A percentile compares a stretch with the other conserved stretches of the same genome.
These are phyloP conservation scores for Didymellaceae sp. DNA, from an alignment of 2,329 filamentous ascomycete genomes.

Conservation along the genomic window DNA sequence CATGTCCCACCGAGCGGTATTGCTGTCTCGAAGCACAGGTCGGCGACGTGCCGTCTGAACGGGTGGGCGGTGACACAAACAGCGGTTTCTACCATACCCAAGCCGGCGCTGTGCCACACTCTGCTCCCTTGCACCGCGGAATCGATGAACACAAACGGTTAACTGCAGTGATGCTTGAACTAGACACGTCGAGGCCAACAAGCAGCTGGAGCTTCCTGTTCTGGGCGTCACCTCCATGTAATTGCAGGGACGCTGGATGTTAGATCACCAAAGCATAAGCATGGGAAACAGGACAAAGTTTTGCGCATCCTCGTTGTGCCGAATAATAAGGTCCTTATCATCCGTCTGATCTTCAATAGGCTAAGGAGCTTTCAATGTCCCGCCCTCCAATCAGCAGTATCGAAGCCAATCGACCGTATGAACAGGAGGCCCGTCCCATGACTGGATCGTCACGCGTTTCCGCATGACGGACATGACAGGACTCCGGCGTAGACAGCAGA, in stretches of 20 bases:
- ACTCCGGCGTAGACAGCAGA: slow-evolving; percentile 1
- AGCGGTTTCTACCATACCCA: slow-evolving; percentile 11
- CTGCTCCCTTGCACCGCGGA: slow-evolving; percentile 10
- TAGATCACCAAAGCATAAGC: neutral
- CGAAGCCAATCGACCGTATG: neutral
- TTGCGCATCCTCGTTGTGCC: neutral
- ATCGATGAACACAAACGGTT: slow-evolving; percentile 12
- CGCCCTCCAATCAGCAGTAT: neutral
- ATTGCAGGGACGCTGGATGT: neutral
- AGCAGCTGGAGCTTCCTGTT: neutral
- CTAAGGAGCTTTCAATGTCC: too few relatives aligned
- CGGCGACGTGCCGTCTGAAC: slow-evolving; percentile 7
- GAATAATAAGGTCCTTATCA: too few relatives aligned
- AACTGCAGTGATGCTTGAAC: slow-evolving; percentile 9
- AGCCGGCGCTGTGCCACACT: slow-evolving; percentile 7
- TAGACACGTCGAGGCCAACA: neutral
- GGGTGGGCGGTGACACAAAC: slow-evolving; percentile 8
- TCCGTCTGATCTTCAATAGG: too few relatives aligned
- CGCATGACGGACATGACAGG: slow-evolving; percentile 15
- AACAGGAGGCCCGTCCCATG: slow-evolving; percentile 18
- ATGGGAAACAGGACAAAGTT: neutral
- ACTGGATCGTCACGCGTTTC: slow-evolving; percentile 10
- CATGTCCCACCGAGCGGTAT: slow-evolving; percentile 2
- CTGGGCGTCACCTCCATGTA: neutral
- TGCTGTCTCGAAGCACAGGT: slow-evolving; percentile 17